phyloP scores from a whole-genome alignment of 2,329 filamentous ascomycete species.

The Diaporthe sp. region DNA sequence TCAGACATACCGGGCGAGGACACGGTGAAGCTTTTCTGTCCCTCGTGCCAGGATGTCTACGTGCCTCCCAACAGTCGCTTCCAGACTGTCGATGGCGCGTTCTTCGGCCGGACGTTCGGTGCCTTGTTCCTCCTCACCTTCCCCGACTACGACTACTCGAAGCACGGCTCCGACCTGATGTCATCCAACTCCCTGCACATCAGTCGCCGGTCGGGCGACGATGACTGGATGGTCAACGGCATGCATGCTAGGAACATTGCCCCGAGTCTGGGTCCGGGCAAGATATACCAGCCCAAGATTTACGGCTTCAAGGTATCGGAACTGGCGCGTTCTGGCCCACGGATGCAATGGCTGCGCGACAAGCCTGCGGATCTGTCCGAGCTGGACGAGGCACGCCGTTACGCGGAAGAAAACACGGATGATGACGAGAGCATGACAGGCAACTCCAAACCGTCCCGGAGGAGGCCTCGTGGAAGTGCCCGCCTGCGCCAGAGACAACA shows the following conservation, averaged over 20 bases:
- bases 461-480: constrained; percentile 59
- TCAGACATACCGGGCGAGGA: constrained; percentile 97
- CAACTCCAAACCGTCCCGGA: constrained; percentile 58
- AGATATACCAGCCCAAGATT: constrained; percentile 94
- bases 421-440: constrained; percentile 65
- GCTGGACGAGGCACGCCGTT: constrained; percentile 81
- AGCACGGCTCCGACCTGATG: constrained; percentile 75
- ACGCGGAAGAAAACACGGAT: constrained; percentile 68
- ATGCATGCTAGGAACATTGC: constrained; percentile 89
- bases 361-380: constrained; percentile 85
- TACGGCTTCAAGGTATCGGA: constrained; percentile 97
- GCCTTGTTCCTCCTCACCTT: constrained; percentile 99
- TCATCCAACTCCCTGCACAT: constrained; percentile 50
- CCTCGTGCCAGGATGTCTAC: constrained; percentile 96
- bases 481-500: constrained; percentile 59
- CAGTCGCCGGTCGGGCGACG: constrained; percentile 54
- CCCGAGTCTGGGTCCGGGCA: constrained; percentile 84
- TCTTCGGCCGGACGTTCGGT: constrained; percentile 97
- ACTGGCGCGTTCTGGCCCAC: constrained; percentile 87
- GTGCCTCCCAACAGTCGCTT: constrained; percentile 97
- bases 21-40: constrained; percentile 98
- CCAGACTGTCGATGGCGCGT: constrained; percentile 96
- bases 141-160: constrained; percentile 91
- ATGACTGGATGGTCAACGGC: constrained; percentile 80
- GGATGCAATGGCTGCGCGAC: constrained; percentile 96